Percentiles rank a stretch among this genome's conserved stretches.
phyloP scores from a whole-genome alignment of 2,329 filamentous ascomycete genomes.

The Zymoseptoria ardabiliae region DNA sequence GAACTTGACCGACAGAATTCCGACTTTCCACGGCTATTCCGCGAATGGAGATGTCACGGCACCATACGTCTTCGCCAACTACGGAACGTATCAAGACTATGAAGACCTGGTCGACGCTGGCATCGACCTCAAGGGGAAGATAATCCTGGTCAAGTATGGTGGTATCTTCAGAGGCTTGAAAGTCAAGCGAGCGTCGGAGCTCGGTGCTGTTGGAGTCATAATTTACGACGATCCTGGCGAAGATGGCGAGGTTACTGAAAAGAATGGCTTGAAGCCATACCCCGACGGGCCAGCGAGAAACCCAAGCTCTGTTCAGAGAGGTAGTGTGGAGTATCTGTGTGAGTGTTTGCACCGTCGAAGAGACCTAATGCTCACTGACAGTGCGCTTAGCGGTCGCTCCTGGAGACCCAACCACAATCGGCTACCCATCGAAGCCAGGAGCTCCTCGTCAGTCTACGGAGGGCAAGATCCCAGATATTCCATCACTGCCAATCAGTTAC shows the following conservation, averaged over 20 bases:
- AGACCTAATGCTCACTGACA: neutral
- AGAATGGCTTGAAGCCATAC: slow-evolving; percentile 71
- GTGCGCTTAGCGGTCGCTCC: slow-evolving; percentile 46
- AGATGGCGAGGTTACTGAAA: slow-evolving; percentile 72
- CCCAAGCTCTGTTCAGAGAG: slow-evolving; percentile 81
- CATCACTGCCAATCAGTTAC: slow-evolving; percentile 87
- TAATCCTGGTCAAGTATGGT: slow-evolving; percentile 81
- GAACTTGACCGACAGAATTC: slow-evolving; percentile 62
- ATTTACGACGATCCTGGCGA: slow-evolving; percentile 87
- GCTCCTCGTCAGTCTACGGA: slow-evolving; percentile 66
- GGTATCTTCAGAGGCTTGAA: slow-evolving; percentile 83
- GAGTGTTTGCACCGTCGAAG: slow-evolving; percentile 11
- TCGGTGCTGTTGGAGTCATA: slow-evolving; percentile 79
- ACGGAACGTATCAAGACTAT: slow-evolving; percentile 78
- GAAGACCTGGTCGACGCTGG: slow-evolving; percentile 72
- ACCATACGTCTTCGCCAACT: slow-evolving; percentile 82
- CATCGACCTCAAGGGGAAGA: slow-evolving; percentile 71
- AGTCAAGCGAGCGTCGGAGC: slow-evolving; percentile 82
- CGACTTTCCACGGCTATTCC: slow-evolving; percentile 92
- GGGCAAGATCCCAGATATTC: slow-evolving; percentile 69
- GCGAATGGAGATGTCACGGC: slow-evolving; percentile 87
- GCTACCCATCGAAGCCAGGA: slow-evolving; percentile 89
- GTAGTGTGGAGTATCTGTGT: slow-evolving; percentile 62
- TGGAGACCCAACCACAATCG: slow-evolving; percentile 81
- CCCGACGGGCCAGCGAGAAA: slow-evolving; percentile 81